phyloP scores from a whole-genome alignment of 805 yeast species.

The Nadsonia fulvescens region DNA sequence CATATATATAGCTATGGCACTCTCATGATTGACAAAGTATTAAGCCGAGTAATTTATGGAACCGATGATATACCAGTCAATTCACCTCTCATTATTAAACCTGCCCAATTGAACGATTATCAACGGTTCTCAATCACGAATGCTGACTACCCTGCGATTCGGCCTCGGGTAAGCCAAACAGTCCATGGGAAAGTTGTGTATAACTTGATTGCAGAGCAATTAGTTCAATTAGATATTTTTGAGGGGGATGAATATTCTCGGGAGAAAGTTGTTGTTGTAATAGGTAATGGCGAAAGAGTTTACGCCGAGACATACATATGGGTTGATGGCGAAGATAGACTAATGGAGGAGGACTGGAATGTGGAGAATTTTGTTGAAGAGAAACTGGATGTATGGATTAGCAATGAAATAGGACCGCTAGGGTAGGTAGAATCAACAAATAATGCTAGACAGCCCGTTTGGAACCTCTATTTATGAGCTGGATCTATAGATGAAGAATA shows the following conservation, averaged over 20 bases:
- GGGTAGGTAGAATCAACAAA: too few species aligned
- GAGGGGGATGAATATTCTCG: conserved; percentile 14
- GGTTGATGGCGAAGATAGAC: conserved; percentile 8
- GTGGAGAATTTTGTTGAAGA: conserved; percentile 8
- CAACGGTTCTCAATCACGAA: conserved; percentile 9
- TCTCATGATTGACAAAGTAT: conserved; percentile 11
- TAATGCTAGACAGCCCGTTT: too few species aligned
- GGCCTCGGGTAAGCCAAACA: conserved; percentile 1
- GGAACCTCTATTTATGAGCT: too few species aligned
- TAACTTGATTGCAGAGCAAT: conserved; percentile 8
- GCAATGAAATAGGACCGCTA: conserved; percentile 9
- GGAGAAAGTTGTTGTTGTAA: conserved; percentile 6
- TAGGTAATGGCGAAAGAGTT: conserved; percentile 1
- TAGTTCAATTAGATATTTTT: conserved; percentile 11
- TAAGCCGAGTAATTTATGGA: conserved; percentile 9
- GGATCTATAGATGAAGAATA: too few species aligned
- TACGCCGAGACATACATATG: conserved; percentile 10
- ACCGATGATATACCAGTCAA: conserved; percentile 4
- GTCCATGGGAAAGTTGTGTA: conserved; percentile 11
- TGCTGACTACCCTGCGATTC: conserved; percentile 13
- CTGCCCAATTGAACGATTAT: conserved; percentile 9
- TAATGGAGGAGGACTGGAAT: conserved; percentile 12
- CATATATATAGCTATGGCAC: conserved; percentile 15
- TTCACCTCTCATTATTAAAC: conserved; percentile 5
- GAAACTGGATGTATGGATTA: conserved; percentile 10